A percentile compares a stretch with the other conserved stretches of the same genome.
Evolutionary conservation across 1,284 basidiomycete species (phyloP).

Genomic region (Pholiota adiposa): DNA sequence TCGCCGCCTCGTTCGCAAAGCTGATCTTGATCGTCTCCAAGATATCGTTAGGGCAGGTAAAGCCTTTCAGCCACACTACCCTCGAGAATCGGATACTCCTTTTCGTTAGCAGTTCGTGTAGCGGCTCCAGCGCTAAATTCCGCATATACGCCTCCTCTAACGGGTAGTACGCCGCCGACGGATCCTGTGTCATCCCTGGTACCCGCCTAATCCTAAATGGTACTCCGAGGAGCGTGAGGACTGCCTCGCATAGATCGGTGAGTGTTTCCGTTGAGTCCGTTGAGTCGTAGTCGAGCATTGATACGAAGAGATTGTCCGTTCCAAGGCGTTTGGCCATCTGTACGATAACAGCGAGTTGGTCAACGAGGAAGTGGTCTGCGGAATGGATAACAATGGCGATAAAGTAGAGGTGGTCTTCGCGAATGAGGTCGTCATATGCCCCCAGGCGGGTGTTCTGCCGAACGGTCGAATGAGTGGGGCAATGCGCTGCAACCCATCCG

Average conservation of each 20-base stretch:
- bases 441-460: conserved; percentile 85
- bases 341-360: conserved; percentile 94
- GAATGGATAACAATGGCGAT: conserved; percentile 94
- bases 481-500: conserved; percentile 98
- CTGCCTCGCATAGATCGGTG: conserved; percentile 90
- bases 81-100: conserved; percentile 83
- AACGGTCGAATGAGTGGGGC: conserved; percentile 91
- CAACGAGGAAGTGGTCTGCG: conserved; percentile 95
- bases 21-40: conserved; percentile 92
- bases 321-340: conserved; percentile 91
- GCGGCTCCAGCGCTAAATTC: conserved; percentile 88
- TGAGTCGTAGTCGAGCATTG: conserved; percentile 94
- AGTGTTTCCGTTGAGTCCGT: conserved; percentile 92
- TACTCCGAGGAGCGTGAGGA: conserved; percentile 87
- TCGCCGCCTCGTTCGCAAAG: conserved; percentile 86
- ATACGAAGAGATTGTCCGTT: conserved; percentile 88
- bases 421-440: conserved; percentile 85
- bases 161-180: conserved; percentile 88
- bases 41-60: conserved; percentile 96
- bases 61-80: conserved; percentile 96
- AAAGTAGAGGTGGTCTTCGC: conserved; percentile 86
- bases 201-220: conserved; percentile 90
- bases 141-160: conserved; percentile 91
- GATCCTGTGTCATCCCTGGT: conserved; percentile 87
- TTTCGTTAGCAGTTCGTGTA: conserved; percentile 80